Evolutionary conservation across 2,329 filamentous ascomycete species (phyloP), one percentile per base, ranked within the genome.

Genomic region (Paecilomyces formosus): DNA sequence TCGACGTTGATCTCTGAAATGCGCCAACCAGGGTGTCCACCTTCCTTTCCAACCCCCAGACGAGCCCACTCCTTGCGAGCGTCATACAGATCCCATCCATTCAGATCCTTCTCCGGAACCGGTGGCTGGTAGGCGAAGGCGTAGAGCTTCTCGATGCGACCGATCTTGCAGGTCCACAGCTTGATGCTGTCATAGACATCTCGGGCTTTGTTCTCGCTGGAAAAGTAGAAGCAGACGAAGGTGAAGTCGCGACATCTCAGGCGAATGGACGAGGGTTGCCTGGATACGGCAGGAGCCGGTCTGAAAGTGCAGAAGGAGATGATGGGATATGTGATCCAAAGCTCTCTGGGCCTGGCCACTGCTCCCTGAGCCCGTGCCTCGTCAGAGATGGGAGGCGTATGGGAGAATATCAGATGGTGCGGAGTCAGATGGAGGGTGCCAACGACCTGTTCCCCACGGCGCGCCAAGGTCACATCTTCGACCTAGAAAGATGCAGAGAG

Each of bases 291-390:
- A 18, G 89, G 87, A 53, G 87, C 86, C 28, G 91, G 88, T 60
- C 90, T 85, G 64, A 93, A 85, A 24, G 83, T 85, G 76, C 92
- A 96, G 68, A 87, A 85, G 49, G 85, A 85, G 68, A 99, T 90
- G 75, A 97, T 92, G 24, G 93, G 92, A 74, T 92, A 99, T 15
- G 94, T 92, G 57, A 97, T 90, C 90, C 93, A 99, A 70, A 89
- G 85, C 74, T 96, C 90, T 70, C 86, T 82, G 22, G 82, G 78
- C 63, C 78, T 79, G 58, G 72, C 71, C n/a, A 65, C 60, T n/a
- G 68, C 61, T 22, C 75, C 75, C 55, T 79, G 73, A 53, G 74
- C 70, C 60, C 74, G 68, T 53, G 73, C 71, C 61, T 71, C 67
- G 61, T 74, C 71, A 39, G 75, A 69, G 58, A 62, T 57, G 64